A percentile compares a stretch with the other conserved stretches of the same genome.
Evolutionary conservation across 2,329 filamentous ascomycete genomes (phyloP).

Genomic region (Torrubiella hemipterigena): DNA sequence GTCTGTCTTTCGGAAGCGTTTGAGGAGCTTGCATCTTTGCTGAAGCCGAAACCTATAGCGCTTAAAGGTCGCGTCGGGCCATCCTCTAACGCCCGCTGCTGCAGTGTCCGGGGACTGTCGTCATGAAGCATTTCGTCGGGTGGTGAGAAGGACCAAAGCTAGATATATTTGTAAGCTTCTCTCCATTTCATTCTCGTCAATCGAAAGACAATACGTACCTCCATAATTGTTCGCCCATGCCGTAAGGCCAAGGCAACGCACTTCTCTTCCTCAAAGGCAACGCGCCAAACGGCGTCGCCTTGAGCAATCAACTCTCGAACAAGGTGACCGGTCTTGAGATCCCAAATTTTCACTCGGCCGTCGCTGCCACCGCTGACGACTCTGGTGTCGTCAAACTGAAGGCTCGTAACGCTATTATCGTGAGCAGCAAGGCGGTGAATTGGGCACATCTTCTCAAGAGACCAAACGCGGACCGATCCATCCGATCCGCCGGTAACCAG

Average conservation of each 20-base stretch:
- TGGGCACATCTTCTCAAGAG: slow-evolving; percentile 74
- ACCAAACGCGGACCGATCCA: slow-evolving; percentile 94
- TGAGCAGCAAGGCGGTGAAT: slow-evolving; percentile 93
- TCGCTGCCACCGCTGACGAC: slow-evolving; percentile 95
- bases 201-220: slow-evolving; percentile 46
- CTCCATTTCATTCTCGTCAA: neutral
- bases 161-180: slow-evolving; percentile 15
- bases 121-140: slow-evolving; percentile 56
- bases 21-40: slow-evolving; percentile 13
- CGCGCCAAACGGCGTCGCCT: slow-evolving; percentile 91
- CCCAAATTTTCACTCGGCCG: slow-evolving; percentile 98
- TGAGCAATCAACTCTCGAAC: slow-evolving; percentile 85
- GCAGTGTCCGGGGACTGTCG: slow-evolving; percentile 35
- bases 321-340: slow-evolving; percentile 79
- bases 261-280: slow-evolving; percentile 97
- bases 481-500: slow-evolving; percentile 94
- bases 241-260: slow-evolving; percentile 90
- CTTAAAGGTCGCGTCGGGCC: slow-evolving; percentile 37
- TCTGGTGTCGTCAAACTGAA: slow-evolving; percentile 92
- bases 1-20: slow-evolving; percentile 20
- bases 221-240: slow-evolving; percentile 84
- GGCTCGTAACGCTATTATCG: slow-evolving; percentile 94
- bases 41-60: slow-evolving; percentile 34
- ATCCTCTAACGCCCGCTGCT: slow-evolving; percentile 33
- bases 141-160: slow-evolving; percentile 95